Base-by-base conservation (phyloP, 1,284 basidiomycete species). In the Fomitopsis schrenkii region DNA sequence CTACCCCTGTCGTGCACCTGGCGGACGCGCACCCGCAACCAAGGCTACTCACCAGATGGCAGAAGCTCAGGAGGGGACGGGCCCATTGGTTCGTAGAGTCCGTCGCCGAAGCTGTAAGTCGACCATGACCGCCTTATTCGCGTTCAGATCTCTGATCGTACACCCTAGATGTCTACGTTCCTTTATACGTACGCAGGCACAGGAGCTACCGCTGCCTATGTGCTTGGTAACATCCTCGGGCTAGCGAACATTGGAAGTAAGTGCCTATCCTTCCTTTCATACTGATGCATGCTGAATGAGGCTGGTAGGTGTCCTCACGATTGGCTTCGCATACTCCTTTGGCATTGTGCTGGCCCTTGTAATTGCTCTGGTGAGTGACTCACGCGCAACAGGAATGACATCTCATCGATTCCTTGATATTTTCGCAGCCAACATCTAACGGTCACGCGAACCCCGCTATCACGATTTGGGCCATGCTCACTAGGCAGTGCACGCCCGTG, bases 391-490 rank as follows among this genome's bases (percentile, higher is more conserved):
- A 6, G 5, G n/a, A 2, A 6, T 14, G 15, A 17, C 38, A 6
- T 9, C 28, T 38, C 48, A 36, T 38, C 35, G 35, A 58, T 1
- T 36, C 15, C 12, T 6, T 4, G 14, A 45, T 9, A 2, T 2
- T 7, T 33, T 4, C 41, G 17, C 35, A 70, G 68, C 68, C 80
- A 7, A 83, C 85, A 2, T 90, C 87, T 15, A 83, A 83, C 12
- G 85, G 87, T 7, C 86, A 90, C 68, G 83, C 90, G 71, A 86
- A 81, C 68, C 85, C 87, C 22, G 77, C 80, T 57, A 76, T 90
- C 38, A 87, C 88, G 9, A 76, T 90, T 57, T 73, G 80, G 6
- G 76, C 81, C 58, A 72, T 80, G 17, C 28, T 88, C 14, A 85
- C 83, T 75, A 79, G 75, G 52, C 79, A 80, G 0, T 87, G 90